Conservation (phyloP, 441 rosid genomes). For the Croton laevigatus region DNA sequence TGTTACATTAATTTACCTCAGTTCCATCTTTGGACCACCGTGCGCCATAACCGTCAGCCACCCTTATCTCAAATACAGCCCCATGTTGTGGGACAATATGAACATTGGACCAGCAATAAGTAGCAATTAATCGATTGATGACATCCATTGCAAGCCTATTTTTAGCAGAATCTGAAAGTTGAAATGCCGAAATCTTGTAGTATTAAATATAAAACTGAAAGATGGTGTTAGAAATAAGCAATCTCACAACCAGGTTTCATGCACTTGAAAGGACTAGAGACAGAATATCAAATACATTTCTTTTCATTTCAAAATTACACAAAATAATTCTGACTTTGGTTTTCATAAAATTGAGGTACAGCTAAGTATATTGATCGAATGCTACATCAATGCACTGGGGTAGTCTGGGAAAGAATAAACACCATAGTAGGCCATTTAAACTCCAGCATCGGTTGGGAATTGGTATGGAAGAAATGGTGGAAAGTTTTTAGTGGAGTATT, state of each 20-base stretch:
- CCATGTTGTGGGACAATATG: slow-evolving; percentile 64
- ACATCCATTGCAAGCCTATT: slow-evolving; percentile 50
- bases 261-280: not conserved
- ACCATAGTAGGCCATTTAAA: not conserved
- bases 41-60: slow-evolving; percentile 64
- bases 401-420: not conserved
- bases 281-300: not conserved
- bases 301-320: not conserved
- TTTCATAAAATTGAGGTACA: not conserved
- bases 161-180: slow-evolving; percentile 48
- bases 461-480: not conserved
- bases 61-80: slow-evolving; percentile 66
- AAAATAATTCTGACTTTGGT: not conserved
- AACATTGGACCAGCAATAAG: slow-evolving; percentile 66
- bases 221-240: not conserved
- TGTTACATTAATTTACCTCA: slow-evolving; percentile 41
- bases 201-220: not conserved
- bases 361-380: not conserved
- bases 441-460: not conserved
- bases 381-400: not conserved
- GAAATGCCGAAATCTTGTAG: not conserved
- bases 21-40: slow-evolving; percentile 72
- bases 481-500: not conserved
- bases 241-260: slow-evolving; percentile 5
- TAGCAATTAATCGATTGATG: slow-evolving; percentile 35